A percentile compares a stretch with the other conserved stretches of the same genome.
Conservation (phyloP, 1,139 yeast species). For the Nadsonia starkeyi-henricii region DNA sequence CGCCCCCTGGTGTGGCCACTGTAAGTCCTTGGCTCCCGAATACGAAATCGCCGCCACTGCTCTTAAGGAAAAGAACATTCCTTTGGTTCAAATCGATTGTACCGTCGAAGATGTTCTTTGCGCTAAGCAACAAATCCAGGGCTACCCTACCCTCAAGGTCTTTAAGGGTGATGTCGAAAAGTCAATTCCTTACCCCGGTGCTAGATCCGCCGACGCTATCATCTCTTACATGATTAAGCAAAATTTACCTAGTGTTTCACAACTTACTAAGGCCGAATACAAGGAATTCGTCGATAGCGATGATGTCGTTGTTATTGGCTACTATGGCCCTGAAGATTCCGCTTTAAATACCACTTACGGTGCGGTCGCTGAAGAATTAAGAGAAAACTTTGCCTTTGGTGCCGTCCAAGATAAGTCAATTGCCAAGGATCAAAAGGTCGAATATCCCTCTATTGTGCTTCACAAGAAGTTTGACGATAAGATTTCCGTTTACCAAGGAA, state of each 20-base stretch:
- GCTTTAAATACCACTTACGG: slow-evolving; percentile 35
- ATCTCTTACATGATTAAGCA: slow-evolving; percentile 69
- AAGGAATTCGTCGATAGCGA: slow-evolving; percentile 32
- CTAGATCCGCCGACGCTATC: slow-evolving; percentile 70
- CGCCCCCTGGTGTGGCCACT: slow-evolving; percentile 99
- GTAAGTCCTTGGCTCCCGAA: slow-evolving; percentile 89
- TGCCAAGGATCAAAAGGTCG: slow-evolving; percentile 32
- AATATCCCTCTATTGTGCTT: slow-evolving; percentile 35
- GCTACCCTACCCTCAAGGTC: slow-evolving; percentile 86
- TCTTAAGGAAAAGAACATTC: slow-evolving; percentile 51
- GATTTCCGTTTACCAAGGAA: slow-evolving; percentile 21
- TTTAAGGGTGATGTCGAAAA: slow-evolving; percentile 47
- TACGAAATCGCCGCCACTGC: slow-evolving; percentile 71
- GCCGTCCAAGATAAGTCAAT: slow-evolving; percentile 37
- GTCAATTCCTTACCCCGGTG: slow-evolving; percentile 53
- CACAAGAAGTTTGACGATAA: slow-evolving; percentile 33
- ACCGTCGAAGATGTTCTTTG: slow-evolving; percentile 76
- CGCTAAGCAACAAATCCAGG: slow-evolving; percentile 57
- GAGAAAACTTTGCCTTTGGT: slow-evolving; percentile 52
- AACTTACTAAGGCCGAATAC: slow-evolving; percentile 36
- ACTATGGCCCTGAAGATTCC: slow-evolving; percentile 25
- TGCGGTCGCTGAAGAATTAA: slow-evolving; percentile 40
- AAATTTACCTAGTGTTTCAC: slow-evolving; percentile 67
- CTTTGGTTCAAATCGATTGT: slow-evolving; percentile 88
- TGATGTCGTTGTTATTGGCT: slow-evolving; percentile 42